A percentile compares a stretch with the other conserved stretches of the same genome.
phyloP scores from a whole-genome alignment of 2,329 filamentous ascomycete genomes.

The Grosmannia huntii region DNA sequence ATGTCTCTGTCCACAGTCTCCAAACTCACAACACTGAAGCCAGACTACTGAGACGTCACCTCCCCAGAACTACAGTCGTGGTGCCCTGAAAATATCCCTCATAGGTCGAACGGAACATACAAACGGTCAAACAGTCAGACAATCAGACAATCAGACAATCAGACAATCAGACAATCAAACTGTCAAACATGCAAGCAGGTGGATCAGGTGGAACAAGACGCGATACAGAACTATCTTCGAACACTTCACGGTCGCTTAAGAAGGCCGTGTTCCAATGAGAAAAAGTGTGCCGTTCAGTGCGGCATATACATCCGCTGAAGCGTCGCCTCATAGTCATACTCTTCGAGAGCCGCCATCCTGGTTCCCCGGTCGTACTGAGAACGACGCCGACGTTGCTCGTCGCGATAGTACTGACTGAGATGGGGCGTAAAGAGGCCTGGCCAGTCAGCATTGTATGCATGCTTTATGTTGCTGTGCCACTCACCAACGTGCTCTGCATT shows the following conservation, averaged over 20 bases:
- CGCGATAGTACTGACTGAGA: conserved; percentile 57
- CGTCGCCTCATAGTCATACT: conserved; percentile 38
- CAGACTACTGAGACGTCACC: neutral
- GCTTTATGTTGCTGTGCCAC: conserved; percentile 19
- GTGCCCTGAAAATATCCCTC: neutral
- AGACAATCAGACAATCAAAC: neutral
- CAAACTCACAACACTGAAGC: neutral
- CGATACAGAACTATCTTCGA: neutral
- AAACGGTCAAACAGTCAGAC: neutral
- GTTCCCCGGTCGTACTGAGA: conserved; percentile 78
- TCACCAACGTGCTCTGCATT: conserved; percentile 74
- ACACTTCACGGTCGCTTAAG: neutral
- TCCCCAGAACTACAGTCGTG: neutral
- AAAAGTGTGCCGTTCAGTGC: conserved; percentile 10
- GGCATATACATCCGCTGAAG: conserved; percentile 21
- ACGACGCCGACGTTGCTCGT: conserved; percentile 62
- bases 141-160: neutral
- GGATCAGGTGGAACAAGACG: neutral
- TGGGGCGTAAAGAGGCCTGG: conserved; percentile 69
- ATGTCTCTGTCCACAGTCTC: neutral
- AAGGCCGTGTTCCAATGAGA: neutral
- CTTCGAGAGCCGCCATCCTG: conserved; percentile 53
- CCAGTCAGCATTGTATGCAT: neutral
- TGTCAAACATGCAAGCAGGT: neutral
- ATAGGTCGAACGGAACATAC: neutral